Evolutionary conservation across 208 protist species (phyloP), one percentile per base, ranked within the genome.

Genomic region (Crithidia expoeki): DNA sequence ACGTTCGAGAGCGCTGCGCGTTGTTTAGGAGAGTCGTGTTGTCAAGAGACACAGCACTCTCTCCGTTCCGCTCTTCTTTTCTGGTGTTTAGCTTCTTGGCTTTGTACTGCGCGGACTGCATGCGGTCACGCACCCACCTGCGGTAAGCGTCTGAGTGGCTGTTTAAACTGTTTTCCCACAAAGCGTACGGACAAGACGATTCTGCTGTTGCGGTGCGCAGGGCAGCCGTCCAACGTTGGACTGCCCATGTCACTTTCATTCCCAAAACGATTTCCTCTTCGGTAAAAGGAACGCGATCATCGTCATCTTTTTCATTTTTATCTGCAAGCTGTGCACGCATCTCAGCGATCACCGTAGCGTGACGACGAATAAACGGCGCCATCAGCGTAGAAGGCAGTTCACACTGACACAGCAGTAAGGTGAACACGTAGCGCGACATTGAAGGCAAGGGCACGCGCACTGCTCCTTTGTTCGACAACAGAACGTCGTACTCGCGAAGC

Each of bases 361-460:
- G 57, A n/a, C 25, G 28, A 28, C 49, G 72, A 23, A 72, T 51
- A 28, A 77, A 72, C 16, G 72, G 63, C 4, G 50, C 25, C 64
- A 77, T 72, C 7, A 77, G 51, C 28, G 58, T 52, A 9, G 69
- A 36, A 1, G 56, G 68, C 25, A 82, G 56, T 61, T 70, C 51
- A 23, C 66, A 46, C 32, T 74, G 52, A 63, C 68, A 87, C 36
- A 80, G 67, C 33, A 85, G 72, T 49, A 81, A 79, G 12, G 75
- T 75, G 55, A 90, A 83, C 17, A 73, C 55, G 51, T 82, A 82
- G 16, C 85, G 79, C 16, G 85, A 78, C 23, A 90, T 40, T 0
- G 56, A 53, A 5, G 68, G 50, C 57, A 90, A 50, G 21, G 81
- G 81, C 23, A 87, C 21, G 2, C 85, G 85, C 49, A 87, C 81